Evolutionary conservation across 2,329 filamentous ascomycete species (phyloP).

Genomic region (Aureobasidium musti): DNA sequence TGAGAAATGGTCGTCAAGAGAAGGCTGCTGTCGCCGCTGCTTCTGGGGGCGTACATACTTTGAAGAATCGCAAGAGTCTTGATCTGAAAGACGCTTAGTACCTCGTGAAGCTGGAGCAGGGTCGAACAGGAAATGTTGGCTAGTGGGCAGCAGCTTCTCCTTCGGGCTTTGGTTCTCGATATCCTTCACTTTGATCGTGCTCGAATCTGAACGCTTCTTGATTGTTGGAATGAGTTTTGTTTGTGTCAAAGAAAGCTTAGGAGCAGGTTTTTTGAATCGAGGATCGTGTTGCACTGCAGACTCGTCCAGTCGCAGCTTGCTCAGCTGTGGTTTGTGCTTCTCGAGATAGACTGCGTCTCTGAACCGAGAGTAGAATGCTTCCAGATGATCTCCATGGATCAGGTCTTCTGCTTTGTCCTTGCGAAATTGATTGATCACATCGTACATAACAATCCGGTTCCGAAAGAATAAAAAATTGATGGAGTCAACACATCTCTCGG

Average conservation of each 20-base stretch:
- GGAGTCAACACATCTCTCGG: conserved; percentile 21
- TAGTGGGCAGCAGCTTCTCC: neutral
- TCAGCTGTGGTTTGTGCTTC: conserved; percentile 6
- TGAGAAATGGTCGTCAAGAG: conserved; percentile 9
- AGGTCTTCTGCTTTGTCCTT: neutral
- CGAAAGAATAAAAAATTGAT: conserved; percentile 32
- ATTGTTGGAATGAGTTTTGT: conserved; percentile 18
- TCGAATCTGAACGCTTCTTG: conserved; percentile 2
- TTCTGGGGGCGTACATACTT: conserved; percentile 12
- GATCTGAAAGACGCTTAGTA: neutral
- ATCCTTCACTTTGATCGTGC: neutral
- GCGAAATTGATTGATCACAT: conserved; percentile 28
- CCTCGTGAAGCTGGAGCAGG: neutral
- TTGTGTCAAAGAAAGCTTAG: conserved; percentile 7
- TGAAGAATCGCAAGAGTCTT: neutral
- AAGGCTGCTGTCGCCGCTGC: conserved; percentile 8
- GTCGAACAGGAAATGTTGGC: neutral
- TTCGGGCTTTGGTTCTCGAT: neutral
- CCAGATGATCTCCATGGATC: neutral
- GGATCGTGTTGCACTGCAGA: neutral
- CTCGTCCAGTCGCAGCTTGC: neutral
- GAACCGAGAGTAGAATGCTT: neutral
- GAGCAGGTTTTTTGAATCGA: conserved; percentile 4
- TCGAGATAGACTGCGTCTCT: conserved; percentile 21
- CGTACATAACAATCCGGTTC: conserved; percentile 26